These are phyloP conservation scores for Dothistroma septosporum DNA, from an alignment of 2,329 filamentous ascomycete species.

Conservation along the genomic window DNA sequence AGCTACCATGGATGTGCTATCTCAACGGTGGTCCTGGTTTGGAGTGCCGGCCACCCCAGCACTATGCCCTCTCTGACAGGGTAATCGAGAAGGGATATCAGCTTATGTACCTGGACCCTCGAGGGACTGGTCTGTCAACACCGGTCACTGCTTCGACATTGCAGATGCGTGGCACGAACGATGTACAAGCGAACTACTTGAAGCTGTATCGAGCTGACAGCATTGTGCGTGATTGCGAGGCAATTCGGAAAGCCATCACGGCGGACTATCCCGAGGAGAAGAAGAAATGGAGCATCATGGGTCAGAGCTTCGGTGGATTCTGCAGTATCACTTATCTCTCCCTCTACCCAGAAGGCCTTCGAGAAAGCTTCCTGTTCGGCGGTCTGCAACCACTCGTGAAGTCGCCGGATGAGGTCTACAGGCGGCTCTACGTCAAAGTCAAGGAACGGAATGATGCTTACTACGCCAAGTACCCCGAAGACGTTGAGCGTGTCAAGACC, in stretches of 20 bases:
- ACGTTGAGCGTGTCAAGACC: constrained; percentile 62
- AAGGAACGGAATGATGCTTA: constrained; percentile 70
- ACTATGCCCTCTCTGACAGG: constrained; percentile 64
- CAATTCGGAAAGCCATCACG: constrained; percentile 72
- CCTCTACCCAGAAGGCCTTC: constrained; percentile 64
- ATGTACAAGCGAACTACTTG: constrained; percentile 73
- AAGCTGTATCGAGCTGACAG: constrained; percentile 83
- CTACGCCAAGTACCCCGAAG: constrained; percentile 80
- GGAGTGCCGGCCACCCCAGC: constrained; percentile 70
- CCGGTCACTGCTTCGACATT: constrained; percentile 73
- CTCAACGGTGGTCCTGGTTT: constrained; percentile 84
- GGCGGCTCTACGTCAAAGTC: constrained; percentile 64
- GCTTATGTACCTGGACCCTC: constrained; percentile 79
- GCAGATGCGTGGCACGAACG: constrained; percentile 56
- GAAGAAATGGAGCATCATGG: constrained; percentile 78
- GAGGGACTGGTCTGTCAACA: constrained; percentile 80
- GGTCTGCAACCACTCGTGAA: constrained; percentile 74
- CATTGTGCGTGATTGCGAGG: constrained; percentile 85
- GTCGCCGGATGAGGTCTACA: constrained; percentile 70
- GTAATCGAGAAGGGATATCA: constrained; percentile 79
- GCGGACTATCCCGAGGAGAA: constrained; percentile 63
- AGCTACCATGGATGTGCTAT: constrained; percentile 62
- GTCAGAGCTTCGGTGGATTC: constrained; percentile 91
- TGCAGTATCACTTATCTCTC: constrained; percentile 80
- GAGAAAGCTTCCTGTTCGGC: constrained; percentile 78